Percentiles rank a stretch among this genome's conserved stretches.
Evolutionary conservation across 1,139 yeast genomes (phyloP).

Genomic region (Magnusiomyces ingens): DNA sequence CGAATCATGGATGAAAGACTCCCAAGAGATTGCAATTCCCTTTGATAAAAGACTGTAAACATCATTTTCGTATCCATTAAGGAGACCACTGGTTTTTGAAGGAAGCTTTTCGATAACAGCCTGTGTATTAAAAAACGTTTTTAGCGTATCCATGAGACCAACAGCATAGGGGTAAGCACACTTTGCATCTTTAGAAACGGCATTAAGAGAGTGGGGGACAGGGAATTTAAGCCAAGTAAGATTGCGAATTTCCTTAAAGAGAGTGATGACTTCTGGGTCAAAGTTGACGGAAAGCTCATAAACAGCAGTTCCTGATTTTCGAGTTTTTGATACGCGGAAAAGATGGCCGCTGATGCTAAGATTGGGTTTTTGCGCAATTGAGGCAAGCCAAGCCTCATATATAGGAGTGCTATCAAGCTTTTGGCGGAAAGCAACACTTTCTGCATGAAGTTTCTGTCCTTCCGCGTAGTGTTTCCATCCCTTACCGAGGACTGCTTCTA

Average conservation of each 20-base stretch:
- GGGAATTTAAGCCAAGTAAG: constrained; percentile 49
- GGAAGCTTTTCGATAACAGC: constrained; percentile 28
- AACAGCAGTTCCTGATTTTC: constrained; percentile 15
- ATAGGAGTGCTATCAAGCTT: constrained; percentile 42
- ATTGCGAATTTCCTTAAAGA: constrained; percentile 50
- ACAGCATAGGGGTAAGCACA: constrained; percentile 54
- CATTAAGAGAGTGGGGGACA: constrained; percentile 48
- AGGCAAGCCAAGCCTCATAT: constrained; percentile 43
- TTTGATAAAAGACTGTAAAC: constrained; percentile 32
- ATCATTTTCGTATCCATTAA: constrained; percentile 36
- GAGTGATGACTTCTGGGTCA: constrained; percentile 40
- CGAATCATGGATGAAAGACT: constrained; percentile 39
- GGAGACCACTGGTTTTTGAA: constrained; percentile 37
- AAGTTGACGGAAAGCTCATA: constrained; percentile 41
- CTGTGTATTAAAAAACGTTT: constrained; percentile 29
- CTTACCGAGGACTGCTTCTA: constrained; percentile 54
- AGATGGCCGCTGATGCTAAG: constrained; percentile 35
- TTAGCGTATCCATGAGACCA: constrained; percentile 46
- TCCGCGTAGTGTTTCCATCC: constrained; percentile 73
- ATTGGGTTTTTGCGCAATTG: constrained; percentile 22
- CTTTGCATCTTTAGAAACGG: constrained; percentile 41
- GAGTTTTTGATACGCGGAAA: constrained; percentile 32
- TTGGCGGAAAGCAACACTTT: constrained; percentile 41
- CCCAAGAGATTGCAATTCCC: constrained; percentile 48
- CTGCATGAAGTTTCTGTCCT: constrained; percentile 56